A percentile compares a stretch with the other conserved stretches of the same genome.
Conservation (phyloP, 129 eudicot species). For the Flaveria linearis region DNA sequence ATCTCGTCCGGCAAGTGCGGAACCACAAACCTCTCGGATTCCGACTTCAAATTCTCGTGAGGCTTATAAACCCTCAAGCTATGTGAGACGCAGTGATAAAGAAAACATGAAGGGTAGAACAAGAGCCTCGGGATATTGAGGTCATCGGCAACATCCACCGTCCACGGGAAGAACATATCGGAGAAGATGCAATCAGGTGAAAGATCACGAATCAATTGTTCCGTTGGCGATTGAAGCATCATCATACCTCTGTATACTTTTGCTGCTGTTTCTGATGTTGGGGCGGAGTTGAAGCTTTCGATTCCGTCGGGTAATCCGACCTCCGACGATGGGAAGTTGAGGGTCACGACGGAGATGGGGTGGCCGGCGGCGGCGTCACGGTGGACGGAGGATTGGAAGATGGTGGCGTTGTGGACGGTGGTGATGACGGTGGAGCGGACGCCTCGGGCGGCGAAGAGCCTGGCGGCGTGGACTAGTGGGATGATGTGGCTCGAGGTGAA, state of each 20-base stretch:
- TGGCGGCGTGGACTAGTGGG: conserved; percentile 38
- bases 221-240: conserved; percentile 29
- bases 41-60: conserved; percentile 28
- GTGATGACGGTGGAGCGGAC: conserved; percentile 43
- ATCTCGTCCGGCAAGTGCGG: conserved; percentile 45
- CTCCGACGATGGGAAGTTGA: conserved; percentile 36
- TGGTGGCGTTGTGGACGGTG: conserved; percentile 38
- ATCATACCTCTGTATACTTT: conserved; percentile 18
- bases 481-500: conserved; percentile 39
- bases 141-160: conserved; percentile 41
- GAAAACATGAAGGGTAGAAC: conserved; percentile 29
- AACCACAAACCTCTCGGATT: conserved; percentile 32
- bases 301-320: conserved; percentile 39
- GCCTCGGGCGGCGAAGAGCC: conserved; percentile 39
- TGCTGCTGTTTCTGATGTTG: neutral
- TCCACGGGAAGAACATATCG: conserved; percentile 61
- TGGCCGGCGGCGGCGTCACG: conserved; percentile 10
- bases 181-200: conserved; percentile 43
- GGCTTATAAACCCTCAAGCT: conserved; percentile 37
- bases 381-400: conserved; percentile 23
- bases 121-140: conserved; percentile 45
- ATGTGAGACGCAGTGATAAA: conserved; percentile 30
- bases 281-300: conserved; percentile 3
- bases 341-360: conserved; percentile 13
- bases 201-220: conserved; percentile 27